A percentile compares a stretch with the other conserved stretches of the same genome.
Conservation (phyloP, 257 asterid species). For the Ajuga chamaepitys region DNA sequence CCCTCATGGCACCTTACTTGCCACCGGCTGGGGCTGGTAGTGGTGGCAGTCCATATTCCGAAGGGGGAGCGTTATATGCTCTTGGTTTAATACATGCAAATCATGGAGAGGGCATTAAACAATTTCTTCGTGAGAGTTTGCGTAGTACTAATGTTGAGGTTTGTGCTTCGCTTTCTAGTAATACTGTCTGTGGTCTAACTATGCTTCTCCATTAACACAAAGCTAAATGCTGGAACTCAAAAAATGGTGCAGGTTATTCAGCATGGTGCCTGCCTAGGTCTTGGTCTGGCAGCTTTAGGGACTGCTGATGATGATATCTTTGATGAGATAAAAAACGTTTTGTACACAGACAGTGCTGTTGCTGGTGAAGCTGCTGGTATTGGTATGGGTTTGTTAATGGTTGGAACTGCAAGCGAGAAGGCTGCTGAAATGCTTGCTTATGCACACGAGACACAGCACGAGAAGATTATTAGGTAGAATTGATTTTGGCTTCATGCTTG, state of each 20-base stretch:
- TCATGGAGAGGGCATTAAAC: slow-evolving; percentile 96
- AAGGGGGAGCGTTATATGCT: slow-evolving; percentile 97
- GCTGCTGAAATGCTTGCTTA: slow-evolving; percentile 95
- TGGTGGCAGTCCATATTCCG: slow-evolving; percentile 94
- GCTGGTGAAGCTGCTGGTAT: slow-evolving; percentile 99
- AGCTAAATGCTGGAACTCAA: slow-evolving; percentile 11
- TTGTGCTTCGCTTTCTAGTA: background rate
- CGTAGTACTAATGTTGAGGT: slow-evolving; percentile 88
- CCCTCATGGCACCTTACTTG: slow-evolving; percentile 98
- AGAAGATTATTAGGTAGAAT: slow-evolving; percentile 79
- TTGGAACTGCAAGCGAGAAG: slow-evolving; percentile 95
- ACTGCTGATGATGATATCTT: slow-evolving; percentile 88
- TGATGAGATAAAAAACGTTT: slow-evolving; percentile 75
- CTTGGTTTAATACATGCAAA: slow-evolving; percentile 94
- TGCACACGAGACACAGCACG: slow-evolving; percentile 98
- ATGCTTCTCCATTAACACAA: background rate
- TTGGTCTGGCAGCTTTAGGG: slow-evolving; percentile 93
- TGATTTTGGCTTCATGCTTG: slow-evolving; percentile 5
- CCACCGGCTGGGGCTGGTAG: slow-evolving; percentile 96
- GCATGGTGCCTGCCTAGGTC: slow-evolving; percentile 99
- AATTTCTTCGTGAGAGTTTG: slow-evolving; percentile 86
- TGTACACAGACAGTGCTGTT: slow-evolving; percentile 97
- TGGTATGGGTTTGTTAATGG: slow-evolving; percentile 95
- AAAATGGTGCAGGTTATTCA: slow-evolving; percentile 70
- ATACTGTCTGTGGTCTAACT: background rate